Evolutionary conservation across 176 grass and related monocot genomes (phyloP), one percentile per base, ranked within the genome.

Genomic region (Echinochloa phyllopogon): DNA sequence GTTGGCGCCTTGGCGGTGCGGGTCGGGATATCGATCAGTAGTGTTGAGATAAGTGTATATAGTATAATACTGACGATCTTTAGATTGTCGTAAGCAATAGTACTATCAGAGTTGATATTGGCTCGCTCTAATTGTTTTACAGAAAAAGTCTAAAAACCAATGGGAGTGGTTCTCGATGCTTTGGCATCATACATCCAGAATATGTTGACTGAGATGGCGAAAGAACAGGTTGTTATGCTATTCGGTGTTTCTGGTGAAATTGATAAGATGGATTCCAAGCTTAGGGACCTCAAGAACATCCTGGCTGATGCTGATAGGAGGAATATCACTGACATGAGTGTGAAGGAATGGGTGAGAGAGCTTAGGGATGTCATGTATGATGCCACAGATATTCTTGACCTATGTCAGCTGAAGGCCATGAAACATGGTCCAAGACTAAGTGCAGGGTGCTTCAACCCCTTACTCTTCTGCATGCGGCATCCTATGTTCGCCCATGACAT

Each of bases 111-210:
- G 29, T 33, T 55, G 51, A 55, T 55, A 55, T 55, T 55, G 4
- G 1, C 0, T 55, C 17, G 1, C 6, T 44, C 7, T 8, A 6
- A 55, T 20, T 55, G 15, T 64, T 0, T 64, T 64, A 36, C 27
- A 64, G 44, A 6, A 7, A 4, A 29, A 72, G 25, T 6, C 1
- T 16, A 72, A 29, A 23, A 8, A 11, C 0, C 14, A 24, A 90
- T 86, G 88, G 72, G 78, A 1, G 36, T 72, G 20, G 27, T 86
- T 4, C 8, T 86, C 4, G 78, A 86, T 57, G 45, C 70, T 6
- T 86, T 90, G 6, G 53, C 81, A 53, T 52, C 76, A 1, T 61
- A 77, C 10, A 1, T 86, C 1, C 33, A 43, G 5, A 23, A 41
- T 20, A 55, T 36, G 66, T 1, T 90, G 15, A 8, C 13, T 0